Conservation (phyloP, 129 eudicot genomes). For the Gnaphalium uliginosum region DNA sequence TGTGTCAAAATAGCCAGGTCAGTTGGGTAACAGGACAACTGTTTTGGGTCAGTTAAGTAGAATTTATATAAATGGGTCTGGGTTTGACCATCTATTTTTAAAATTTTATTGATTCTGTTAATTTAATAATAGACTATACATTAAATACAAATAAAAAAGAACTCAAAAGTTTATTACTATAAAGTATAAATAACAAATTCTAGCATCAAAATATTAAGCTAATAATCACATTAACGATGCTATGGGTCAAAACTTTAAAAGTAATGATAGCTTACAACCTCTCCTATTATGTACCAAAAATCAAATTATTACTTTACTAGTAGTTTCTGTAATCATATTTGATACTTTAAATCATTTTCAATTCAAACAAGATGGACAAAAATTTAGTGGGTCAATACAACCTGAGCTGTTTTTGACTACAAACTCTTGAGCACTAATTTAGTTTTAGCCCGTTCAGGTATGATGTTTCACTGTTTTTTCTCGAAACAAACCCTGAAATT, state of each 20-base stretch:
- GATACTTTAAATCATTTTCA: not conserved
- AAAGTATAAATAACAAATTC: not conserved
- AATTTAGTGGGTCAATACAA: not conserved
- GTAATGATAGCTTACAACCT: not conserved
- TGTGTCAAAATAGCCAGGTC: not conserved
- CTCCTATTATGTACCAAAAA: not conserved
- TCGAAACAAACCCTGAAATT: not conserved
- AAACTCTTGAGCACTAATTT: not conserved
- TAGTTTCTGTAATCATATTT: not conserved
- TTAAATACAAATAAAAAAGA: too few species aligned
- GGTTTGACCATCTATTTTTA: not conserved
- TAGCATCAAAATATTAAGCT: not conserved
- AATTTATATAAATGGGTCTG: not conserved
- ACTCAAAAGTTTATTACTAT: too few species aligned
- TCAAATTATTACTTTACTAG: not conserved
- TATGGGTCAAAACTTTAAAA: not conserved
- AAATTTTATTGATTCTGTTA: too few species aligned
- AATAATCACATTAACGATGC: not conserved
- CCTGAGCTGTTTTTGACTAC: not conserved
- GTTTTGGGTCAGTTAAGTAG: not conserved
- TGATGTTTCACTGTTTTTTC: too few species aligned
- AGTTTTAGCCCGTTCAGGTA: not conserved
- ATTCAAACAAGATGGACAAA: not conserved
- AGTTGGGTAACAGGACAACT: not conserved
- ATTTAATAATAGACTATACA: too few species aligned